Evolutionary conservation across 345 rosid species (phyloP), one percentile per base, ranked within the genome.

Genomic region (Viola odorata): DNA sequence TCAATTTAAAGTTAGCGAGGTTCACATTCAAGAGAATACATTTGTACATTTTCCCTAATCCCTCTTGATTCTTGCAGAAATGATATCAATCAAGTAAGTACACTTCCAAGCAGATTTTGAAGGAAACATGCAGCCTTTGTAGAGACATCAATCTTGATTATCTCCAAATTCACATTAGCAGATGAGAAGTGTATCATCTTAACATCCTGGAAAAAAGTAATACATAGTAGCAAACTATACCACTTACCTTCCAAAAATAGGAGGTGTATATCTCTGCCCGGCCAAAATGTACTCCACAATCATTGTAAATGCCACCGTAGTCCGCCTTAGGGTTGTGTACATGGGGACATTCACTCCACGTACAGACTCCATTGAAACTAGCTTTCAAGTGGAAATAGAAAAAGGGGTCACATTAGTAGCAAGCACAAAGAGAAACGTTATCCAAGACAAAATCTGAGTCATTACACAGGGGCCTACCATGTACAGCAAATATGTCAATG

Each of bases 311-410:
- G 80, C 95, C 58, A 95, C 89, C 0, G 96, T 95, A 0, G 95
- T 95, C 69, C 99, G 88, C 76, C 99, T 85, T 58, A 95, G 92
- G 5, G 99, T 88, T 58, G 99, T 95, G 69, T 95, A 95, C 99
- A 95, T 91, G 55, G 97, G 99, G 73, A 95, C 95, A 81, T 91
- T 95, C 53, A 95, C 99, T 62, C 99, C 97, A 45, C 97, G 96
- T 42, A 95, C 78, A 73, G 97, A 81, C 77, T 88, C 97, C 92
- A 95, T 86, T 6, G 91, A 78, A 52, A 80, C 95, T 80, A 94
- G 81, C 96, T 91, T 85, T 71, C 80, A 78, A 63, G 62, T 67
- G 75, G 70, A 75, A 75, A 70, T 6, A 50, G 5, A 48, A 66
- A 7, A 37, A 14, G 41, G 66, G 11, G 61, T 0, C 5, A 38